A percentile compares a stretch with the other conserved stretches of the same genome.
Conservation (phyloP, 768 basidiomycete genomes). For the Rhodotorula sphaerocarpa region DNA sequence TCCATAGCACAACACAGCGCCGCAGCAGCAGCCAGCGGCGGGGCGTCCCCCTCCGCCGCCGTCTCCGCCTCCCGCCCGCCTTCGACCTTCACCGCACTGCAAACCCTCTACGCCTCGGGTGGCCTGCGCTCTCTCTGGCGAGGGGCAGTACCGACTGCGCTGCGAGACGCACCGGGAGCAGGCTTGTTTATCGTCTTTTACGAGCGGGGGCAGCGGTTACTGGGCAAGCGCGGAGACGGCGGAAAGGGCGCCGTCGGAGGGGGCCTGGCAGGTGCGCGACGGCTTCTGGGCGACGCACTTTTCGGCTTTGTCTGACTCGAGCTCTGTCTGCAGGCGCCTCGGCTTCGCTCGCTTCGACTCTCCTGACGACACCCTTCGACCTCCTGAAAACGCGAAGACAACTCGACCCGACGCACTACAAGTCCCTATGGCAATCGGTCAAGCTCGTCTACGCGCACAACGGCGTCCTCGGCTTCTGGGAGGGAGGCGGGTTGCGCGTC, state of each 20-base stretch:
- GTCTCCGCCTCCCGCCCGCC: slow-evolving; percentile 2
- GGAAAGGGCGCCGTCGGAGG: slow-evolving; percentile 27
- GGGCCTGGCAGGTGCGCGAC: slow-evolving; percentile 22
- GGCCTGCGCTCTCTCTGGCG: slow-evolving; percentile 44
- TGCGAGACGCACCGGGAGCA: slow-evolving; percentile 47
- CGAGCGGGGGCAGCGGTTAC: slow-evolving; percentile 37
- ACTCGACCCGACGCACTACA: slow-evolving; percentile 21
- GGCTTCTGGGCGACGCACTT: too few species aligned
- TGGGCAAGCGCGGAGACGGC: slow-evolving; percentile 19
- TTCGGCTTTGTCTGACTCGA: too few species aligned
- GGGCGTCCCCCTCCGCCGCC: background rate
- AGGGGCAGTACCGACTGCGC: slow-evolving; percentile 46
- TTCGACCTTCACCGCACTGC: slow-evolving; percentile 34
- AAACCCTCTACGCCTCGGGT: slow-evolving; percentile 40
- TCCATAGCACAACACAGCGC: background rate
- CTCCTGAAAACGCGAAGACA: slow-evolving; percentile 35
- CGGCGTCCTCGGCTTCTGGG: slow-evolving; percentile 34
- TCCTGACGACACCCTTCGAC: slow-evolving; percentile 37
- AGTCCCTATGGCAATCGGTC: slow-evolving; percentile 13
- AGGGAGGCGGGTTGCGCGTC: slow-evolving; percentile 33
- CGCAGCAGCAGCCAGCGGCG: background rate
- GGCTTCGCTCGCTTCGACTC: slow-evolving; percentile 31
- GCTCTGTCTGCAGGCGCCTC: slow-evolving; percentile 26
- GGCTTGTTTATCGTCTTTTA: slow-evolving; percentile 47
- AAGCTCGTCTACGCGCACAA: background rate